Evolutionary conservation across 2,329 filamentous ascomycete genomes (phyloP).

Genomic region (Pseudovirgaria hyperparasitica): DNA sequence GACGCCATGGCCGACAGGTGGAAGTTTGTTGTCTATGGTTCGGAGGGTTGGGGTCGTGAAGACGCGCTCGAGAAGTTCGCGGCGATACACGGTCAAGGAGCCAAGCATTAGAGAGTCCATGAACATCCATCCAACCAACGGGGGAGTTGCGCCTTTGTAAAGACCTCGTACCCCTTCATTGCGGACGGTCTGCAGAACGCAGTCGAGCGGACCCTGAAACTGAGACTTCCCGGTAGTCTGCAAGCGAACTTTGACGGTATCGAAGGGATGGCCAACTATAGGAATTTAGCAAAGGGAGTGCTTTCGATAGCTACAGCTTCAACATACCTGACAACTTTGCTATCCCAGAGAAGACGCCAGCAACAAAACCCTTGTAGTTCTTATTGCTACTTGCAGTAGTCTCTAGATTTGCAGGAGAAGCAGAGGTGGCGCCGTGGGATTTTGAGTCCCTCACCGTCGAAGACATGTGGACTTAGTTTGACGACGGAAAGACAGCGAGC

Average conservation of each 20-base stretch:
- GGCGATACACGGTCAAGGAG: constrained; percentile 79
- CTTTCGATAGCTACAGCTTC: neutral
- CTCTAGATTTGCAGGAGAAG: constrained; percentile 14
- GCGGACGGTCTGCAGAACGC: constrained; percentile 68
- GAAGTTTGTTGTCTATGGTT: constrained; percentile 41
- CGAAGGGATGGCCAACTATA: constrained; percentile 59
- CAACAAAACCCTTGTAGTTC: constrained; percentile 92
- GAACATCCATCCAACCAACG: constrained; percentile 93
- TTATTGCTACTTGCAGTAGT: constrained; percentile 23
- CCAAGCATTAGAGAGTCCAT: constrained; percentile 94
- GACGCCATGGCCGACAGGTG: constrained; percentile 69
- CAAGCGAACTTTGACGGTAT: constrained; percentile 91
- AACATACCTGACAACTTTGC: constrained; percentile 68
- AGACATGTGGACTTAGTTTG: too few species aligned
- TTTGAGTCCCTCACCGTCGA: too few species aligned
- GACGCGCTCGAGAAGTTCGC: constrained; percentile 66
- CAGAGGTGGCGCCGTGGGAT: too few species aligned
- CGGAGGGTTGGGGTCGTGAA: constrained; percentile 39
- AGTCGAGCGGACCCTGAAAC: constrained; percentile 79
- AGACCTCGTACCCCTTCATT: constrained; percentile 76
- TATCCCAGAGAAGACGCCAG: constrained; percentile 89
- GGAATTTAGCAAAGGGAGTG: constrained; percentile 6
- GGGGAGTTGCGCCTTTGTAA: constrained; percentile 90
- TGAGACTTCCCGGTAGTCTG: constrained; percentile 69
- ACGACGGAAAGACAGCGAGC: too few species aligned